Conservation (phyloP, 257 asterid species). For the Rauvolfia tetraphylla region DNA sequence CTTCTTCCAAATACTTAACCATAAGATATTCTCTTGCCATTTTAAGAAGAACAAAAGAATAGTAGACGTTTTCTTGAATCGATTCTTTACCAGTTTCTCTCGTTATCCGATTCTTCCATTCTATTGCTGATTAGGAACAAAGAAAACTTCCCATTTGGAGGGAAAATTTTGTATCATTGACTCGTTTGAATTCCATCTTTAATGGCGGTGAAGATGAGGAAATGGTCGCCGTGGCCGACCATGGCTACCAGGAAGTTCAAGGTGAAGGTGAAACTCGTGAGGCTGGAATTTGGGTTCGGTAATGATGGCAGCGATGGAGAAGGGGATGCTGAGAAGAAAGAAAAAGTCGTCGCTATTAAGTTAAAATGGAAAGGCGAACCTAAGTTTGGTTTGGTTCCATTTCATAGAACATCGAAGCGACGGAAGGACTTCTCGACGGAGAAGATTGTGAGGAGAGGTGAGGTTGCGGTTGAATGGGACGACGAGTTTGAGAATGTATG, state of each 20-base stretch:
- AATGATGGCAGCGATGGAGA: conserved; percentile 12
- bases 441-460: conserved; percentile 22
- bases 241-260: conserved; percentile 37
- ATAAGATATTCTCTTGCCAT: not conserved
- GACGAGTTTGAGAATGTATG: conserved; percentile 61
- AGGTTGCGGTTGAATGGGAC: conserved; percentile 31
- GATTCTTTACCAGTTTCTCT: not conserved
- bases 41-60: not conserved
- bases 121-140: conserved; percentile 1
- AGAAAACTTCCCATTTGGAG: not conserved
- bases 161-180: not conserved
- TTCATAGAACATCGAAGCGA: conserved; percentile 26
- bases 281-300: conserved; percentile 30
- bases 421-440: conserved; percentile 35
- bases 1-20: not conserved
- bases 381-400: conserved; percentile 46
- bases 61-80: too few relatives aligned
- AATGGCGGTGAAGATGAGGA: conserved; percentile 47
- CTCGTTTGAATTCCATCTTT: not conserved
- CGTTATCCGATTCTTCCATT: not conserved
- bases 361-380: conserved; percentile 70
- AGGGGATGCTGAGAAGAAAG: conserved; percentile 2
- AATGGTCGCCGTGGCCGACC: conserved; percentile 47
- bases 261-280: conserved; percentile 49
- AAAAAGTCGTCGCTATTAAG: conserved; percentile 32